phyloP scores from a whole-genome alignment of 192 early-diverging fungal species.

The Umbelopsis isabellina region DNA sequence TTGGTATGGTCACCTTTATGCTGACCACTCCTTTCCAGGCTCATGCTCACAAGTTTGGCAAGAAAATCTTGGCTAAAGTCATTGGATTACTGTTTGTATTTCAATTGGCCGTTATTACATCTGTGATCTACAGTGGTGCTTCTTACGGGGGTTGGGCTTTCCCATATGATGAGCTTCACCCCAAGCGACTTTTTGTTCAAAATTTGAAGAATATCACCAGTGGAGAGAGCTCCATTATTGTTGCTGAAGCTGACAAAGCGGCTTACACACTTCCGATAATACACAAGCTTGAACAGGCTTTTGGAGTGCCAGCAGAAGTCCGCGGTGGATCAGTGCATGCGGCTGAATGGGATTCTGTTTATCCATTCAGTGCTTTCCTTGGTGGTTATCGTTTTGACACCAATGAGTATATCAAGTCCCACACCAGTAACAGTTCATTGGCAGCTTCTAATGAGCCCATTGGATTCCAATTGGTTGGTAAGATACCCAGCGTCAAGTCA shows the following conservation, averaged over 20 bases:
- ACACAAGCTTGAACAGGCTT: slow-evolving; percentile 39
- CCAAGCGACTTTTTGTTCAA: slow-evolving; percentile 65
- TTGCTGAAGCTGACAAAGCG: slow-evolving; percentile 65
- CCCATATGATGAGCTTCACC: slow-evolving; percentile 64
- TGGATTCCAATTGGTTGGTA: slow-evolving; percentile 29
- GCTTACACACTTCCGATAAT: slow-evolving; percentile 49
- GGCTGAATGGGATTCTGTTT: slow-evolving; percentile 61
- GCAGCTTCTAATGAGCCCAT: slow-evolving; percentile 24
- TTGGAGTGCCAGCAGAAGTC: slow-evolving; percentile 38
- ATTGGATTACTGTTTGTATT: slow-evolving; percentile 31
- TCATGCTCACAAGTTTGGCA: slow-evolving; percentile 54
- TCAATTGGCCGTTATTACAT: slow-evolving; percentile 39
- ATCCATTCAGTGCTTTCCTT: slow-evolving; percentile 66
- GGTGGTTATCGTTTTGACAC: slow-evolving; percentile 56
- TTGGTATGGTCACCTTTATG: slow-evolving; percentile 52
- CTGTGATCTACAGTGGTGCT: slow-evolving; percentile 35
- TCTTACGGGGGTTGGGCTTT: slow-evolving; percentile 30
- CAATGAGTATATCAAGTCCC: slow-evolving; percentile 41
- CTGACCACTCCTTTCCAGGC: slow-evolving; percentile 51
- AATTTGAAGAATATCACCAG: slow-evolving; percentile 67
- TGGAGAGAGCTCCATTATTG: slow-evolving; percentile 52
- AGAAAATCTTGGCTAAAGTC: slow-evolving; percentile 32
- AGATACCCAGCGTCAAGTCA: slow-evolving; percentile 43
- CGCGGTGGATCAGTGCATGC: slow-evolving; percentile 38
- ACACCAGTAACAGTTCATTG: slow-evolving; percentile 33